Evolutionary conservation across 495 filamentous ascomycete species (phyloP), one percentile per base, ranked within the genome.

Genomic region (Daldinia bambusicola): DNA sequence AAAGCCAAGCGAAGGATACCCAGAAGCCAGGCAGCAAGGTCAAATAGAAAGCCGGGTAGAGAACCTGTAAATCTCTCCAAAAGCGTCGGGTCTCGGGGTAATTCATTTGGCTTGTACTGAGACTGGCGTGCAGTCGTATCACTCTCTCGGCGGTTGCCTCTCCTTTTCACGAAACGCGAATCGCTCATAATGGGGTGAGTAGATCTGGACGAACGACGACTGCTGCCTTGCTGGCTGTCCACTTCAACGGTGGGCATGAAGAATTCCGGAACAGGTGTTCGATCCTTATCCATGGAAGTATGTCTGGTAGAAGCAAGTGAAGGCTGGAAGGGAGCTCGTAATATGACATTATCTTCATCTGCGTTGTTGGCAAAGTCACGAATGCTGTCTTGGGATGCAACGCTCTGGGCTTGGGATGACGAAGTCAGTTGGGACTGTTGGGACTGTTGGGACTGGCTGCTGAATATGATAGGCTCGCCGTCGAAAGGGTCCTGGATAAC

Each of bases 1-100:
- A 90, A 80, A 40, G 85, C 81, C 20, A 83, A 75, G 10, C 75
- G 79, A 3, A 88, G 30, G n/a, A 89, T 77, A 32, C 82, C 82
- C 12, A 85, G 58, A 0, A 80, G 20, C 84, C 87, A 90, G 26
- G 72, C 74, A 1, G 79, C 59, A 18, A 71, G 63, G 20, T 81
- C 75, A 18, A 78, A 77, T 18, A 79, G 7, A 22, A 76, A 68
- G 22, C 60, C 74, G 9, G 75, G 75, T 43, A 74, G 55, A 2
- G 79, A 79, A 22, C 43, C 45, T 18, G 57, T 57, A 20, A 75
- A 67, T 14, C 76, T 64, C 14, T 74, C 55, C 2, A 72, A 65
- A 45, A 70, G 59, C 8, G 53, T 60, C 2, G 68, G 68, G 48
- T 32, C 63, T 20, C 9, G 67, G 2, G 55, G 45, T 31, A 14